Evolutionary conservation across 2,329 filamentous ascomycete species (phyloP).

Genomic region (Monosporascus sp.): DNA sequence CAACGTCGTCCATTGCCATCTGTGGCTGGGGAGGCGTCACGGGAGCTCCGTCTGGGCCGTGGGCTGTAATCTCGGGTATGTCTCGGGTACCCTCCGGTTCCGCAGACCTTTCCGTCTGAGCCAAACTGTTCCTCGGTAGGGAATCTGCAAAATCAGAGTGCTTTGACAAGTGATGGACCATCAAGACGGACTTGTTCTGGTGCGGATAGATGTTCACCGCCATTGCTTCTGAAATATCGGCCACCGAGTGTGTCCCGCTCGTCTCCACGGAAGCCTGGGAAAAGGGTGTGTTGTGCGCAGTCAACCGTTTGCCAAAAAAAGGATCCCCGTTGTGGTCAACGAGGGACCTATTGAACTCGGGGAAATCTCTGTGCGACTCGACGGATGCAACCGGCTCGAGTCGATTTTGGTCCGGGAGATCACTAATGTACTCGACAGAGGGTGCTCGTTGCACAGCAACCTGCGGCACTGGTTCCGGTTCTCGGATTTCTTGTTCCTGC

Average conservation of each 20-base stretch:
- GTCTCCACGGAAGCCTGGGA: constrained; percentile 57
- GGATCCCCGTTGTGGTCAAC: constrained; percentile 50
- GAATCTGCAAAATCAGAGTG: constrained; percentile 40
- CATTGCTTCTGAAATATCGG: constrained; percentile 57
- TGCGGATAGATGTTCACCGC: constrained; percentile 59
- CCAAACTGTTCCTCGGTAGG: constrained; percentile 19
- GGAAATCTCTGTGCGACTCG: constrained; percentile 29
- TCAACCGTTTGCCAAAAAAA: constrained; percentile 46
- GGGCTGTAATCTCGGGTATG: constrained; percentile 33
- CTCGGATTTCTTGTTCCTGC: constrained; percentile 4
- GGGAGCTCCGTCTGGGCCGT: constrained; percentile 34
- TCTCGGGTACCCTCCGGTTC: constrained; percentile 11
- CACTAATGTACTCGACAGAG: constrained; percentile 21
- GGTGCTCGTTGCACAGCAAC: constrained; percentile 22
- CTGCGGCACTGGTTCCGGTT: constrained; percentile 12
- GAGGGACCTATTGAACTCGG: constrained; percentile 28
- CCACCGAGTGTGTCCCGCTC: constrained; percentile 49
- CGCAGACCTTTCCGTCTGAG: constrained; percentile 9
- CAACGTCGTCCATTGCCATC: constrained; percentile 47
- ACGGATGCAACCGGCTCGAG: constrained; percentile 26
- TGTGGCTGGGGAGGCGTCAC: constrained; percentile 47
- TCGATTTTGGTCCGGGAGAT: constrained; percentile 20
- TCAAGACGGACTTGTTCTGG: constrained; percentile 57
- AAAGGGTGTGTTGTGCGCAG: constrained; percentile 56
- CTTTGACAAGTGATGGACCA: constrained; percentile 52